Evolutionary conservation across 176 grass and related monocot genomes (phyloP), one percentile per base, ranked within the genome.

Genomic region (Ensete glaucum): DNA sequence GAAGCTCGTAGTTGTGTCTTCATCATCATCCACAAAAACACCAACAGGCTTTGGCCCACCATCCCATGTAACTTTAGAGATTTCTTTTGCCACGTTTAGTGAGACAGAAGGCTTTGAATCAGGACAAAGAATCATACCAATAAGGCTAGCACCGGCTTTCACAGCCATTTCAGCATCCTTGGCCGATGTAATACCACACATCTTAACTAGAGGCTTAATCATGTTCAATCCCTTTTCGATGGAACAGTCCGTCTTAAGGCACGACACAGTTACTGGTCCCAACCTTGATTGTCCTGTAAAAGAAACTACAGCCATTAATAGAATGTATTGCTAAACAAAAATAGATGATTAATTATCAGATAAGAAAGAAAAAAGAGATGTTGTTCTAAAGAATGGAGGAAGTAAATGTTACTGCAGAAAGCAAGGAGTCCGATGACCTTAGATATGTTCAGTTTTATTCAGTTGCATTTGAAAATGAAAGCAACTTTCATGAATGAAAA

Each of bases 1-100:
- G 92, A 81, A 69, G 82, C 50, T 23, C 54, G 72, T 73, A 90
- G 80, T 81, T 16, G 87, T 96, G 57, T 96, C 87, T 80, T 80
- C 83, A 76, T 88, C 79, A 88, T 96, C 89, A 85, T 96, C 87
- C 11, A 96, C 89, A 85, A 96, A 96, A 43, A 92, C 92, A 74
- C 89, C 92, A 62, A 92, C 89, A 12, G 92, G 90, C 77, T 85
- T 72, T 77, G 83, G 82, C 53, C 86, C 87, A 83, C 76, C 86
- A 53, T 80, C 77, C 81, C 84, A 81, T n/a, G 76, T 73, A 49
- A 80, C 85, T 80, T 78, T 88, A 73, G 92, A 90, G 64, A 92
- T 90, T 83, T 96, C 85, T 80, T 87, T 87, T 57, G 89, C 89
- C 74, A 88, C 83, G 29, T 75, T 29, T 67, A 89, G 66, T 22